These are phyloP conservation scores for Sugiyamaella pinicola DNA, from an alignment of 1,139 yeast genomes.

Conservation along the genomic window DNA sequence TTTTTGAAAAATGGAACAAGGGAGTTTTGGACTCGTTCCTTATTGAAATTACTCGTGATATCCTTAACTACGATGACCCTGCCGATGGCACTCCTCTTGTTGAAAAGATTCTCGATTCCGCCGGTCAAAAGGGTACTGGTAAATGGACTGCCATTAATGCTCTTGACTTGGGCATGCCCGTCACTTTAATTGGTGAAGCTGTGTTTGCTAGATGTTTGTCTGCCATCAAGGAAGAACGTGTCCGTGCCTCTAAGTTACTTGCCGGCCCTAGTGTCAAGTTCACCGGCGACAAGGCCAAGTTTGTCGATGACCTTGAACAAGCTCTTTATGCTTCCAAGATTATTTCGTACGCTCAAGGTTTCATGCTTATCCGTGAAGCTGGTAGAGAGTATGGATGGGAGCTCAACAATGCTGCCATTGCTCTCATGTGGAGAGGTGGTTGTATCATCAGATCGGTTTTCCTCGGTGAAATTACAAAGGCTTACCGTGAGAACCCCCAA, in stretches of 20 bases:
- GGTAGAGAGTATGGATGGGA: conserved; percentile 97
- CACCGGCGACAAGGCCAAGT: conserved; percentile 75
- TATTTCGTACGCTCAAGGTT: conserved; percentile 98
- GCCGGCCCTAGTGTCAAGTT: conserved; percentile 69
- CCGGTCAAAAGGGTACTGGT: conserved; percentile 99
- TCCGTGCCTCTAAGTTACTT: conserved; percentile 74
- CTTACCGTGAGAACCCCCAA: conserved; percentile 91
- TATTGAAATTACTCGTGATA: conserved; percentile 95
- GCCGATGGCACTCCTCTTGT: conserved; percentile 89
- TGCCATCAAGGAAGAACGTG: conserved; percentile 88
- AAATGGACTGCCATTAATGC: conserved; percentile 99
- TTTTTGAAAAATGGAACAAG: conserved; percentile 90
- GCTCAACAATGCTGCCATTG: conserved; percentile 96
- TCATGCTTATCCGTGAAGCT: conserved; percentile 98
- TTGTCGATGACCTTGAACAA: conserved; percentile 93
- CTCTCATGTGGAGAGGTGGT: conserved; percentile 99
- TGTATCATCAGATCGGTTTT: conserved; percentile 99
- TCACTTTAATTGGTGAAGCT: conserved; percentile 97
- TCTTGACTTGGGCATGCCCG: conserved; percentile 97
- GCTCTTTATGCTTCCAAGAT: conserved; percentile 98
- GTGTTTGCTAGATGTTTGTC: conserved; percentile 96
- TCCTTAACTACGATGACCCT: conserved; percentile 73
- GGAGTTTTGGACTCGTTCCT: conserved; percentile 98
- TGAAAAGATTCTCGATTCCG: conserved; percentile 94
- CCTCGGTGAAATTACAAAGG: conserved; percentile 95